Conservation (phyloP, 345 rosid species). For the Eucalyptus melliodora region DNA sequence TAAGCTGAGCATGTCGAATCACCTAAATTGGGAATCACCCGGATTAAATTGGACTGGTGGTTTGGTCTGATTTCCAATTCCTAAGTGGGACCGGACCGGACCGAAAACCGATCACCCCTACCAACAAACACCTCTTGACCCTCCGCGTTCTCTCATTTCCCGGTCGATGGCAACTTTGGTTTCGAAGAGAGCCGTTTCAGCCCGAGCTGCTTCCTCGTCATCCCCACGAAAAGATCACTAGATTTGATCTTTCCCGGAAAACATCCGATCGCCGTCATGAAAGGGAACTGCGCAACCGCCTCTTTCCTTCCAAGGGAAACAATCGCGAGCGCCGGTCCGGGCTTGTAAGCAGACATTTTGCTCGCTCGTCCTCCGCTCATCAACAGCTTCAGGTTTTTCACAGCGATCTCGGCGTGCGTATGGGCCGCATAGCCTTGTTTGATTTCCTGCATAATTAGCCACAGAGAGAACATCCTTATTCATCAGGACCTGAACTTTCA, state of each 20-base stretch:
- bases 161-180: neutral
- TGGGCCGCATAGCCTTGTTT: conserved; percentile 32
- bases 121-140: neutral
- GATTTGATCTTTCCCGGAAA: conserved; percentile 35
- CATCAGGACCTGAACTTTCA: neutral
- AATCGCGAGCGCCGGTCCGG: conserved; percentile 10
- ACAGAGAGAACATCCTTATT: neutral
- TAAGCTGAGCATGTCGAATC: too few species aligned
- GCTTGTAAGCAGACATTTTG: conserved; percentile 14
- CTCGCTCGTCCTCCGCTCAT: conserved; percentile 17
- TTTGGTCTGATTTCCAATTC: too few species aligned
- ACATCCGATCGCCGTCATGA: conserved; percentile 11
- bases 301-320: conserved; percentile 31
- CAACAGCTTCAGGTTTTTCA: conserved; percentile 20
- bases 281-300: conserved; percentile 37
- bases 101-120: too few species aligned
- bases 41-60: accelerated
- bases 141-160: neutral
- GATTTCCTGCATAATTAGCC: conserved; percentile 13
- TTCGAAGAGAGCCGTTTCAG: neutral
- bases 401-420: conserved; percentile 11
- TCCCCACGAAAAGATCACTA: conserved; percentile 17
- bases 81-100: accelerated
- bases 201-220: conserved; percentile 10
- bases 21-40: too few species aligned